phyloP scores from a whole-genome alignment of 2,329 filamentous ascomycete genomes.

The Pyrenochaeta sp. region DNA sequence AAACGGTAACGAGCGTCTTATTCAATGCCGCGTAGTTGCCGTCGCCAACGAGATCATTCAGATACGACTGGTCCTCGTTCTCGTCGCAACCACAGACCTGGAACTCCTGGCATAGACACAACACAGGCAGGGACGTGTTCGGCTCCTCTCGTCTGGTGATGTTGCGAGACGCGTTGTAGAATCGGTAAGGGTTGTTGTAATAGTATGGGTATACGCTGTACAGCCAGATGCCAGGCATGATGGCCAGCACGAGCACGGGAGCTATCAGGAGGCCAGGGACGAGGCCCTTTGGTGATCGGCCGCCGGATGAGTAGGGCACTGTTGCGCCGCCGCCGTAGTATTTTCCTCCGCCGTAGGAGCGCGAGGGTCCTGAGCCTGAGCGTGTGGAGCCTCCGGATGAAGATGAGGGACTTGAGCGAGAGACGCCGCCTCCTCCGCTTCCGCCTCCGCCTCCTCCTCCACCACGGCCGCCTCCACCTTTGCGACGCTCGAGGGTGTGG shows the following conservation, averaged over 20 bases:
- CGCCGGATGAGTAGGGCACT: constrained; percentile 68
- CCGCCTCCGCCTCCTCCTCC: constrained; percentile 35
- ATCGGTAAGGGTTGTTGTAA: constrained; percentile 65
- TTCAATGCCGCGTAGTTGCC: constrained; percentile 66
- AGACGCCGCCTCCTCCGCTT: constrained; percentile 15
- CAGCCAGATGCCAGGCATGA: constrained; percentile 72
- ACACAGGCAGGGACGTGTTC: constrained; percentile 68
- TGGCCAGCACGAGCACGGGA: constrained; percentile 55
- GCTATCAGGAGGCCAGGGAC: constrained; percentile 58
- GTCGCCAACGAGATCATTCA: constrained; percentile 65
- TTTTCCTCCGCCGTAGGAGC: constrained; percentile 66
- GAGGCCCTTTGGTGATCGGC: constrained; percentile 57
- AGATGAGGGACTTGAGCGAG: no score
- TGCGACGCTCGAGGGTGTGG: constrained; percentile 46
- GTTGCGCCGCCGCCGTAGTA: constrained; percentile 70
- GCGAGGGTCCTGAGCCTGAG: constrained; percentile 65
- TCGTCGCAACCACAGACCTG: constrained; percentile 73
- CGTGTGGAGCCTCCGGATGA: constrained; percentile 56
- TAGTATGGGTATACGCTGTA: constrained; percentile 68
- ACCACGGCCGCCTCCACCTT: constrained; percentile 47
- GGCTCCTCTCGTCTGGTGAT: constrained; percentile 22
- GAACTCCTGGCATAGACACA: constrained; percentile 67
- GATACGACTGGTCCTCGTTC: constrained; percentile 65
- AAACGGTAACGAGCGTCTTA: constrained; percentile 67
- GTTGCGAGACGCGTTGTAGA: constrained; percentile 54